These are phyloP conservation scores for Myxozyma melibiosi DNA, from an alignment of 805 yeast genomes.

Conservation along the genomic window DNA sequence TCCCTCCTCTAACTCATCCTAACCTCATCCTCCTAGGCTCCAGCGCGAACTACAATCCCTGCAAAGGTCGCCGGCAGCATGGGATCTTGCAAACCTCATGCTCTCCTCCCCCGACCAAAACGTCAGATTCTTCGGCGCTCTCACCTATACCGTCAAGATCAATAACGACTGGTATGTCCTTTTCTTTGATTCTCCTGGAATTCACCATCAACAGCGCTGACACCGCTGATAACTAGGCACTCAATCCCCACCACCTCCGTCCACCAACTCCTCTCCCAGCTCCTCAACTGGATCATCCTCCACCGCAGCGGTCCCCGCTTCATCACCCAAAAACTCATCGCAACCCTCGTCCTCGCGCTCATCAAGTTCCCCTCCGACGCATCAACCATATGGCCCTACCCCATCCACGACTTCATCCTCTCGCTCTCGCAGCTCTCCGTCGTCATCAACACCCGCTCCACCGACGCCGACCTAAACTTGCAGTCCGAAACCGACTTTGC, in stretches of 20 bases:
- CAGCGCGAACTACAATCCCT: slow-evolving; percentile 61
- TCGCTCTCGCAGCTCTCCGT: slow-evolving; percentile 6
- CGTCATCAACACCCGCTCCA: neutral
- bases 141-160: slow-evolving; percentile 69
- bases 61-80: slow-evolving; percentile 61
- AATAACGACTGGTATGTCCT: slow-evolving; percentile 39
- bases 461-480: neutral
- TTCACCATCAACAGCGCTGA: neutral
- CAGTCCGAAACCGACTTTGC: neutral
- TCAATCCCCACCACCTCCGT: slow-evolving; percentile 14
- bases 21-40: slow-evolving; percentile 49
- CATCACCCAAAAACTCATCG: slow-evolving; percentile 23
- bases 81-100: slow-evolving; percentile 58
- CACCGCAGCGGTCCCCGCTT: slow-evolving; percentile 25
- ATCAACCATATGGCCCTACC: slow-evolving; percentile 17
- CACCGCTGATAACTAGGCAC: slow-evolving; percentile 4
- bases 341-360: slow-evolving; percentile 17
- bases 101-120: slow-evolving; percentile 43
- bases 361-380: slow-evolving; percentile 15
- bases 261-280: slow-evolving; percentile 6
- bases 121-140: slow-evolving; percentile 73
- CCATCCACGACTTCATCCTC: slow-evolving; percentile 21
- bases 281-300: slow-evolving; percentile 23
- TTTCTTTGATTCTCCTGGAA: neutral
- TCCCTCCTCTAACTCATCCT: slow-evolving; percentile 38